Percentiles rank a stretch among this genome's conserved stretches.
These are phyloP conservation scores for Polyporus tsugae DNA, from an alignment of 1,284 basidiomycete species.

Conservation along the genomic window DNA sequence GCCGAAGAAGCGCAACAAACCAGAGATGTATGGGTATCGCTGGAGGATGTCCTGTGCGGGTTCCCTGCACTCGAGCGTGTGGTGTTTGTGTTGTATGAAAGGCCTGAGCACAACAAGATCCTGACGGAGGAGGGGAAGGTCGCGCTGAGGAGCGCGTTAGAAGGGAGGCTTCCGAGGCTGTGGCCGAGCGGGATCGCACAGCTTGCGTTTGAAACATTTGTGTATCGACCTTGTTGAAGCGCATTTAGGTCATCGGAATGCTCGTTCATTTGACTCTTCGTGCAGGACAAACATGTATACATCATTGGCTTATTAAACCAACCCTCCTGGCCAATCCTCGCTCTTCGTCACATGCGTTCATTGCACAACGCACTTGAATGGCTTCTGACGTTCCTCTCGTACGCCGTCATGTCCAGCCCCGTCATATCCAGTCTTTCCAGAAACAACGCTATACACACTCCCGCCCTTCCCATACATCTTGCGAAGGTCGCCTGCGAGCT, in stretches of 20 bases:
- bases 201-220: background rate
- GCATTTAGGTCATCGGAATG: no score
- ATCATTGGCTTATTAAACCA: no score
- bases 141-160: background rate
- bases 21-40: background rate
- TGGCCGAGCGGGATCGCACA: background rate
- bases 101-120: background rate
- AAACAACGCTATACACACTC: conserved; percentile 28
- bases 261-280: no score
- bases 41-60: background rate
- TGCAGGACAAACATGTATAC: no score
- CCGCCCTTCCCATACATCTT: conserved; percentile 35
- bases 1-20: background rate
- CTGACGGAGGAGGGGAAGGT: background rate
- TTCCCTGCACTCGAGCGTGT: background rate
- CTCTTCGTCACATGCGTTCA: conserved; percentile 21
- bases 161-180: background rate
- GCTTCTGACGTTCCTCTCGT: no score
- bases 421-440: conserved; percentile 25
- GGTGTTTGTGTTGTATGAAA: background rate
- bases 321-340: no score
- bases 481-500: conserved; percentile 39
- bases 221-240: background rate
- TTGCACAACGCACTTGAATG: background rate
- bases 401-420: no score